Evolutionary conservation across 768 basidiomycete species (phyloP), one percentile per base, ranked within the genome.

Genomic region (Aureoboletus auriporus): DNA sequence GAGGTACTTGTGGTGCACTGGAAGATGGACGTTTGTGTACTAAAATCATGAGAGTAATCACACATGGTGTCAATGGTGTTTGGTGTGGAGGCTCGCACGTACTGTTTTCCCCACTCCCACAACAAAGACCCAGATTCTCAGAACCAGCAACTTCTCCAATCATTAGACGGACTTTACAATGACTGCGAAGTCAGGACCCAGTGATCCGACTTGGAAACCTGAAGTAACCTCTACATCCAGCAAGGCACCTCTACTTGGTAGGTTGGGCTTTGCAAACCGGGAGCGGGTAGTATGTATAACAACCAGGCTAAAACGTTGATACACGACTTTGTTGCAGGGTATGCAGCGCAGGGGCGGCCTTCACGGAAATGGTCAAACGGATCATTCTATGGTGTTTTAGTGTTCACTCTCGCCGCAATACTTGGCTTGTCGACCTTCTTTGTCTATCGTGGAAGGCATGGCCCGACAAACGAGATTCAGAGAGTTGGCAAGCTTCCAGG

Each of bases 401-500:
- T 37, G 5, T 48, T 67, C 33, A 47, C 48, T 8, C 9, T 67
- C 23, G 65, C 39, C 35, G 57, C 49, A 13, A 41, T 58, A 8
- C 14, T 67, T 35, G 61, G 59, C 41, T 23, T 57, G 20, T 44
- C 47, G 5, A 36, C 50, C 10, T 45, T 55, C 39, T 13, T 69
- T 26, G n/a, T 45, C 30, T 49, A 53, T 27, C 54, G 42, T 37
- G 26, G 30, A 35, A 47, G 49, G 27, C 2, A 47, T 40, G 48
- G n/a, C 31, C 8, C 38, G 37, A 28, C 36, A 27, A 20, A 10
- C 14, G 48, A 50, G 36, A 23, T 52, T 10, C 29, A 64, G 39
- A 59, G 63, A 35, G 54, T 73, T 0, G 71, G 62, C 3, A 69
- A 59, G 53, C 60, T 73, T 45, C 71, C 71, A 37, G 67, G 70